These are phyloP conservation scores for Inga oerstediana DNA, from an alignment of 306 rosid genomes.

Conservation along the genomic window DNA sequence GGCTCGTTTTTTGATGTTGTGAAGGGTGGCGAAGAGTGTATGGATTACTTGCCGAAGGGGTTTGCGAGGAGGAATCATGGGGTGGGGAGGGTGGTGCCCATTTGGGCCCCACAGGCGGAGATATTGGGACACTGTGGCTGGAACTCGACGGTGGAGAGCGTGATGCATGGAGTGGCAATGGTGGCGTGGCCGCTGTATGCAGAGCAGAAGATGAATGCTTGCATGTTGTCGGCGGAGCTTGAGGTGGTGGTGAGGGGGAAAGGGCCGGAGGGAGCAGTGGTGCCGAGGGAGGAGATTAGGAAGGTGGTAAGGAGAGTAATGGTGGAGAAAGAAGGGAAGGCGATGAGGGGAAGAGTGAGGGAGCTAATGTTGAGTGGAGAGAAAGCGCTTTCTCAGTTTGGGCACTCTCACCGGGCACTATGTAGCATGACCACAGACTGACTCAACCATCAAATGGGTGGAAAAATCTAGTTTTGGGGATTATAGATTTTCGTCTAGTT, in stretches of 20 bases:
- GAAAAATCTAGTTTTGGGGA: background rate
- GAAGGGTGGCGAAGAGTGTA: background rate
- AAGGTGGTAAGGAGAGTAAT: constrained; percentile 50
- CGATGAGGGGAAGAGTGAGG: constrained; percentile 17
- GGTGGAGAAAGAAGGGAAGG: constrained; percentile 43
- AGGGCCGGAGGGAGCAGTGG: constrained; percentile 30
- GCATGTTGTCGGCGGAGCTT: constrained; percentile 45
- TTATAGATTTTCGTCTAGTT: background rate
- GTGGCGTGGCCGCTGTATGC: constrained; percentile 76
- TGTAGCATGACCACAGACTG: constrained; percentile 19
- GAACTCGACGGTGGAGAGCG: constrained; percentile 60
- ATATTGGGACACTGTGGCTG: constrained; percentile 57
- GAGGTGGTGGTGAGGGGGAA: constrained; percentile 45
- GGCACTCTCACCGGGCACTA: constrained; percentile 41
- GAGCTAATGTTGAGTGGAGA: constrained; percentile 34
- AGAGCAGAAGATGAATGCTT: constrained; percentile 67
- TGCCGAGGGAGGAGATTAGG: constrained; percentile 44
- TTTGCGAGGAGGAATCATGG: constrained; percentile 40
- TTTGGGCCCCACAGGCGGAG: constrained; percentile 62
- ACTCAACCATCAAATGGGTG: background rate
- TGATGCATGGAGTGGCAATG: background rate
- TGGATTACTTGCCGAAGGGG: constrained; percentile 51
- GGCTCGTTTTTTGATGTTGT: constrained; percentile 36
- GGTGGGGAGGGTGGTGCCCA: constrained; percentile 38
- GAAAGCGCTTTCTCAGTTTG: constrained; percentile 39